Percentiles rank a stretch among this genome's conserved stretches.
These are phyloP conservation scores for Ceratocystis cacaofunesta DNA, from an alignment of 2,329 filamentous ascomycete genomes.

Conservation along the genomic window DNA sequence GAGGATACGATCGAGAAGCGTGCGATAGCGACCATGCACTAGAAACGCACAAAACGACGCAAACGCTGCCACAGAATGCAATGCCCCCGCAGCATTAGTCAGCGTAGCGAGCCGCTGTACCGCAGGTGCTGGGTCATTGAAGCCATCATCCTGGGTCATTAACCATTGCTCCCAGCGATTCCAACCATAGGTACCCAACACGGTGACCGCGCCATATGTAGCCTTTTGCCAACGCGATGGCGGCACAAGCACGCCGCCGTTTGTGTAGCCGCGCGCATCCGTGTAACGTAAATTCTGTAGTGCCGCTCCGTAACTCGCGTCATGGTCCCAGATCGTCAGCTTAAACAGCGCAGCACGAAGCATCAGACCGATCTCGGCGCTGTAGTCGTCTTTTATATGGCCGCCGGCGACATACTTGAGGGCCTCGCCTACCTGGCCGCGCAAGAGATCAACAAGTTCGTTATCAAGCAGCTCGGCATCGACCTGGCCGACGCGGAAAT, in stretches of 20 bases:
- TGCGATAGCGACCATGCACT: slow-evolving; percentile 79
- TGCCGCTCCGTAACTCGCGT: slow-evolving; percentile 85
- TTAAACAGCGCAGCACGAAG: slow-evolving; percentile 79
- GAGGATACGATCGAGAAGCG: slow-evolving; percentile 71
- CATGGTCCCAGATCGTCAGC: slow-evolving; percentile 89
- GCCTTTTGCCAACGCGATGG: slow-evolving; percentile 74
- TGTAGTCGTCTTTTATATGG: slow-evolving; percentile 71
- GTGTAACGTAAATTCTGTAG: slow-evolving; percentile 84
- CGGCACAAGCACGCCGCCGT: slow-evolving; percentile 45
- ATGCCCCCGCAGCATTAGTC: slow-evolving; percentile 53
- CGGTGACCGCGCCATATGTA: slow-evolving; percentile 69
- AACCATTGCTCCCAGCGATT: slow-evolving; percentile 83
- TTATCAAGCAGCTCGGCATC: slow-evolving; percentile 92
- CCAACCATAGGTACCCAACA: slow-evolving; percentile 82
- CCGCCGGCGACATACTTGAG: slow-evolving; percentile 70
- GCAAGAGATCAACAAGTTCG: slow-evolving; percentile 74
- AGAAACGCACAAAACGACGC: slow-evolving; percentile 82
- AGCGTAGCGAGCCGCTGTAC: slow-evolving; percentile 48
- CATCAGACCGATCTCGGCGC: slow-evolving; percentile 64
- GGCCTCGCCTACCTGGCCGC: slow-evolving; percentile 71
- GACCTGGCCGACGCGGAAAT: slow-evolving; percentile 87
- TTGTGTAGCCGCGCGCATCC: slow-evolving; percentile 50
- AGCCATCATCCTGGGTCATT: slow-evolving; percentile 59
- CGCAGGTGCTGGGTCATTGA: slow-evolving; percentile 42
- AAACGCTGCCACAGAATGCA: slow-evolving; percentile 70